Percentiles rank a stretch among this genome's conserved stretches.
These are phyloP conservation scores for Wallemia mellicola DNA, from an alignment of 1,284 basidiomycete species.

Conservation along the genomic window DNA sequence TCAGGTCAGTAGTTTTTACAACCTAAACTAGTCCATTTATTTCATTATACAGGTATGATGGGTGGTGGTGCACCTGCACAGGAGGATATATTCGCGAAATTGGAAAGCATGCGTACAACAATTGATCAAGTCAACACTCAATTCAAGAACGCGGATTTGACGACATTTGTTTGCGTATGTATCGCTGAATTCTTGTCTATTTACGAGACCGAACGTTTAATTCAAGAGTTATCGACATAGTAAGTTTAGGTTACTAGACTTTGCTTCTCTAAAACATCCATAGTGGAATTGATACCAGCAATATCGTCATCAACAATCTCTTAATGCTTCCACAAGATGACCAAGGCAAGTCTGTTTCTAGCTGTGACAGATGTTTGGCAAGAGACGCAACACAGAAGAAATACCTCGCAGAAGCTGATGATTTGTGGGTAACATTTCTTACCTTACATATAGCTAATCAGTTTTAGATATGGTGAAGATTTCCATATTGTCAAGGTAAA, in stretches of 20 bases:
- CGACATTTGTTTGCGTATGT: conserved; percentile 68
- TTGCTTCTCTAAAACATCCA: background rate
- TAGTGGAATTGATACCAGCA: conserved; percentile 86
- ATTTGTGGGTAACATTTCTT: conserved; percentile 87
- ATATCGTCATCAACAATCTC: conserved; percentile 92
- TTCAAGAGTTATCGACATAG: conserved; percentile 82
- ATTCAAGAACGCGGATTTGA: conserved; percentile 29
- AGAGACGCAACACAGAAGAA: conserved; percentile 95
- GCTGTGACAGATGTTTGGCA: conserved; percentile 82
- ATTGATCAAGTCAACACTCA: conserved; percentile 98
- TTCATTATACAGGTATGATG: conserved; percentile 63
- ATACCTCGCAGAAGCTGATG: conserved; percentile 73
- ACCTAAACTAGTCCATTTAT: too few relatives aligned
- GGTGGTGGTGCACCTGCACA: conserved; percentile 54
- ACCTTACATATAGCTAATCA: too few relatives aligned
- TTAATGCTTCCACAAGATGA: conserved; percentile 57
- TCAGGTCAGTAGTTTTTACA: too few relatives aligned
- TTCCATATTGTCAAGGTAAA: background rate
- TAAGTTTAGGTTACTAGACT: background rate
- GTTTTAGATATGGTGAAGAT: background rate
- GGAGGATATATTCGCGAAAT: conserved; percentile 94
- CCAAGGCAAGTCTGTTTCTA: conserved; percentile 29
- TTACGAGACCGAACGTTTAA: conserved; percentile 90
- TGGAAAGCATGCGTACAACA: conserved; percentile 83
- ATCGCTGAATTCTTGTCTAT: conserved; percentile 94